phyloP scores from a whole-genome alignment of 2,329 filamentous ascomycete species.

The Neofusicoccum sp. region DNA sequence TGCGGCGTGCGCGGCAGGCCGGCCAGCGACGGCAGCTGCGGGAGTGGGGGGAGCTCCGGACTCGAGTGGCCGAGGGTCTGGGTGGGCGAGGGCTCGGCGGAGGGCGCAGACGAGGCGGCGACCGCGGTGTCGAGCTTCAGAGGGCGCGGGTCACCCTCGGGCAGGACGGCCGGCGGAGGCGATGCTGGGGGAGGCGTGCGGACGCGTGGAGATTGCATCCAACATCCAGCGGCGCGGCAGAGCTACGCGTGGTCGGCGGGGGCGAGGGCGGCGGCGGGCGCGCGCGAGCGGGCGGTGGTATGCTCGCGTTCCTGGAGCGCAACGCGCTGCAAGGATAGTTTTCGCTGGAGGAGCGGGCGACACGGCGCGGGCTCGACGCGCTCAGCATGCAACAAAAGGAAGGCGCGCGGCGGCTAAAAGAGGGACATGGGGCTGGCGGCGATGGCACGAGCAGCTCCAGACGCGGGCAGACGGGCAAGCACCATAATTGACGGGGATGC shows the following conservation, averaged over 20 bases:
- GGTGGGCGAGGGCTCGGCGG: constrained; percentile 40
- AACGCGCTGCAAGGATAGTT: constrained; percentile 14
- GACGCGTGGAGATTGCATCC: constrained; percentile 41
- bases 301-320: constrained; percentile 5
- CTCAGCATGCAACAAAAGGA: constrained; percentile 7
- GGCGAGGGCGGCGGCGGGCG: not conserved
- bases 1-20: constrained; percentile 35
- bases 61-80: constrained; percentile 42
- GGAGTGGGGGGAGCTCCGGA: constrained; percentile 41
- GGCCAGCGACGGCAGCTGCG: constrained; percentile 33
- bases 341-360: too few relatives aligned
- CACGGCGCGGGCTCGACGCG: not conserved
- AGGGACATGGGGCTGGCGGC: constrained; percentile 12
- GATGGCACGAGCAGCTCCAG: constrained; percentile 9
- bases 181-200: constrained; percentile 34
- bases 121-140: constrained; percentile 27
- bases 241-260: not conserved
- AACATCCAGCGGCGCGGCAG: constrained; percentile 22
- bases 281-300: not conserved
- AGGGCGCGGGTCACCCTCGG: constrained; percentile 26
- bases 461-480: constrained; percentile 5
- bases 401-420: constrained; percentile 4
- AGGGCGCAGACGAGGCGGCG: constrained; percentile 37
- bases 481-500: constrained; percentile 15
- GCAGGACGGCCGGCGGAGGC: constrained; percentile 32